A percentile compares a stretch with the other conserved stretches of the same genome.
Conservation (phyloP, 2,329 filamentous ascomycete genomes). For the Fusarium bactridioides region DNA sequence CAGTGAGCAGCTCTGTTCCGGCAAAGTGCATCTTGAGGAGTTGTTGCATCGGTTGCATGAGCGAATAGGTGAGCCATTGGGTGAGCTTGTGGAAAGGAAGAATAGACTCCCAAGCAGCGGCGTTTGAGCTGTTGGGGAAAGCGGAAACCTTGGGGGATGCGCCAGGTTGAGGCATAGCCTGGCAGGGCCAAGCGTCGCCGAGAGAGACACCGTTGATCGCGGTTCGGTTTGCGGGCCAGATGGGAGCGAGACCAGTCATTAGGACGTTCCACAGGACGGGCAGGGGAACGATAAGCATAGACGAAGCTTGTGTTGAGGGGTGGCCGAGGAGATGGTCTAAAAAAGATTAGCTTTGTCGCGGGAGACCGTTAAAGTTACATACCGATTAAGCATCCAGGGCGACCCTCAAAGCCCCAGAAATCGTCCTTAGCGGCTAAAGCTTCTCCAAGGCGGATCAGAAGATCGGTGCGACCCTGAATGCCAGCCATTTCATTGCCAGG, state of each 20-base stretch:
- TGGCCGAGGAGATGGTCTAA: conserved; percentile 92
- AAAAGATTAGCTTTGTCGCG: conserved; percentile 24
- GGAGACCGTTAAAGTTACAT: conserved; percentile 43
- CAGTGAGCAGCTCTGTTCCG: conserved; percentile 82
- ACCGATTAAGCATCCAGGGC: conserved; percentile 96
- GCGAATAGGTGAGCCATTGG: conserved; percentile 92
- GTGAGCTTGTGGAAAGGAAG: conserved; percentile 94
- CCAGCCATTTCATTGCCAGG: conserved; percentile 84
- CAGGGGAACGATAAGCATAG: conserved; percentile 84
- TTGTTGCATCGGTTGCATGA: conserved; percentile 90
- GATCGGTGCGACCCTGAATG: conserved; percentile 81
- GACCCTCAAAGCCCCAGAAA: conserved; percentile 82
- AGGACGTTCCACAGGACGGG: conserved; percentile 91
- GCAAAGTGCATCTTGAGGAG: conserved; percentile 83
- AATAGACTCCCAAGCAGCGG: conserved; percentile 73
- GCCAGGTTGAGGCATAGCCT: conserved; percentile 73
- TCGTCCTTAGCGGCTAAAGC: conserved; percentile 79
- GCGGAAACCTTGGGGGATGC: conserved; percentile 48
- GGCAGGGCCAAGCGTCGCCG: conserved; percentile 94
- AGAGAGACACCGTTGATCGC: conserved; percentile 86
- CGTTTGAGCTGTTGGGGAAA: conserved; percentile 38
- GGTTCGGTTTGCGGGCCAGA: conserved; percentile 90
- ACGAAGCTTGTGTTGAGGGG: conserved; percentile 86
- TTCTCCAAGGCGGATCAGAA: conserved; percentile 77
- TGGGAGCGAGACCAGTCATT: conserved; percentile 83